These are phyloP conservation scores for Pythium apleroticum DNA, from an alignment of 352 stramenopile genomes.

Conservation along the genomic window DNA sequence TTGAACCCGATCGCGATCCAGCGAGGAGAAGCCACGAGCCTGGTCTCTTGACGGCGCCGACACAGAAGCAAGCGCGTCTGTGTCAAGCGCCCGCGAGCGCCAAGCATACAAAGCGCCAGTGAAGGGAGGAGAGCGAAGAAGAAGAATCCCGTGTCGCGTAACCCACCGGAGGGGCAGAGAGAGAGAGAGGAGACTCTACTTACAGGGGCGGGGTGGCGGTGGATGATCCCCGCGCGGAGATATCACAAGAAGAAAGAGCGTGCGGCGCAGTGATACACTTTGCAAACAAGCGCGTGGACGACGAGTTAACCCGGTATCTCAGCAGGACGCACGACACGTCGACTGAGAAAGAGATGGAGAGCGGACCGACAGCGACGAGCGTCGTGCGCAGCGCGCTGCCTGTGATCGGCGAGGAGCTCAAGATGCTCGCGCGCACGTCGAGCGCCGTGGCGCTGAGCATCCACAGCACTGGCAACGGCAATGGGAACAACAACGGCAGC, in stretches of 20 bases:
- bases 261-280: background rate
- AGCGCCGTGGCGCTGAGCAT: slow-evolving; percentile 13
- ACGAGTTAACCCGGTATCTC: slow-evolving; percentile 2
- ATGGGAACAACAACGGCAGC: background rate
- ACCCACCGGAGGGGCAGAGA: too few species aligned
- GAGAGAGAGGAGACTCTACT: too few species aligned
- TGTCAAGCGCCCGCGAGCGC: background rate
- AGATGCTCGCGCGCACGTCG: slow-evolving; percentile 18
- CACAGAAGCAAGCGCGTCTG: slow-evolving; percentile 7
- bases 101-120: too few species aligned
- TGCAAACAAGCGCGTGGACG: background rate
- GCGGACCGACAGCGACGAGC: slow-evolving; percentile 14
- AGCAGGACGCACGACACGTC: background rate
- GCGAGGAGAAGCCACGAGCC: background rate
- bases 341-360: background rate
- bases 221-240: background rate
- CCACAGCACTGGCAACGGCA: background rate
- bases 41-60: slow-evolving; percentile 2
- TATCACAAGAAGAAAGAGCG: background rate
- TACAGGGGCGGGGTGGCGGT: background rate
- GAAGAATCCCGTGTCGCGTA: background rate
- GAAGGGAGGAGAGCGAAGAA: too few species aligned
- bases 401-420: slow-evolving; percentile 51
- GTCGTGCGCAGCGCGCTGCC: slow-evolving; percentile 33
- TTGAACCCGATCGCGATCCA: background rate